Conservation (phyloP, 768 basidiomycete genomes). For the Pulveroboletus ravenelii region DNA sequence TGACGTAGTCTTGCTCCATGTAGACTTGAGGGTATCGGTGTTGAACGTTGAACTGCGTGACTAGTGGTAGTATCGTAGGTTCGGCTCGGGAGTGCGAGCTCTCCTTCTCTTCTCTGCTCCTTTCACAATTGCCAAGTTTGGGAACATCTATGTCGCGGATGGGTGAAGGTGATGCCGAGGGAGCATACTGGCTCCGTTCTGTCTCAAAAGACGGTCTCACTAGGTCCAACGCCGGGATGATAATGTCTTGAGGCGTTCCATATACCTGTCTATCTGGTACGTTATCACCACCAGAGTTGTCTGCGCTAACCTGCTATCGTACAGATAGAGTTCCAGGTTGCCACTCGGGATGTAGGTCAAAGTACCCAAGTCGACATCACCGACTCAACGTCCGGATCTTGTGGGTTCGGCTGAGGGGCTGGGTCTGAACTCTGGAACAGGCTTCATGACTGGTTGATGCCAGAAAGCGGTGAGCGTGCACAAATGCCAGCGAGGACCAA, state of each 20-base stretch:
- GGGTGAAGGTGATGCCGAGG: constrained; percentile 27
- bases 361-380: constrained; percentile 59
- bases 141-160: constrained; percentile 29
- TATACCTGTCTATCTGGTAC: constrained; percentile 33
- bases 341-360: constrained; percentile 75
- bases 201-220: constrained; percentile 33
- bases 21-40: constrained; percentile 14
- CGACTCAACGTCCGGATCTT: constrained; percentile 46
- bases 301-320: constrained; percentile 26
- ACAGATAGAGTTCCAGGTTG: constrained; percentile 33
- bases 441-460: constrained; percentile 17
- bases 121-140: constrained; percentile 24
- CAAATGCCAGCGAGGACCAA: constrained; percentile 60
- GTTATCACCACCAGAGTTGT: constrained; percentile 34
- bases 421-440: not conserved
- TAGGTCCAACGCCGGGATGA: constrained; percentile 17
- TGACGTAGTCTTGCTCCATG: constrained; percentile 61
- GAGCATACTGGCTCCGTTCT: constrained; percentile 30
- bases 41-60: not conserved
- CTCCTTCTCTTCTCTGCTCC: constrained; percentile 21
- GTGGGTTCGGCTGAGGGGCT: constrained; percentile 33
- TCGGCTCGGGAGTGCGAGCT: constrained; percentile 24
- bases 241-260: constrained; percentile 21
- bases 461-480: constrained; percentile 34
- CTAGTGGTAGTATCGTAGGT: constrained; percentile 26